phyloP scores from a whole-genome alignment of 805 yeast genomes.

The Hermanozyma aechmeae region DNA sequence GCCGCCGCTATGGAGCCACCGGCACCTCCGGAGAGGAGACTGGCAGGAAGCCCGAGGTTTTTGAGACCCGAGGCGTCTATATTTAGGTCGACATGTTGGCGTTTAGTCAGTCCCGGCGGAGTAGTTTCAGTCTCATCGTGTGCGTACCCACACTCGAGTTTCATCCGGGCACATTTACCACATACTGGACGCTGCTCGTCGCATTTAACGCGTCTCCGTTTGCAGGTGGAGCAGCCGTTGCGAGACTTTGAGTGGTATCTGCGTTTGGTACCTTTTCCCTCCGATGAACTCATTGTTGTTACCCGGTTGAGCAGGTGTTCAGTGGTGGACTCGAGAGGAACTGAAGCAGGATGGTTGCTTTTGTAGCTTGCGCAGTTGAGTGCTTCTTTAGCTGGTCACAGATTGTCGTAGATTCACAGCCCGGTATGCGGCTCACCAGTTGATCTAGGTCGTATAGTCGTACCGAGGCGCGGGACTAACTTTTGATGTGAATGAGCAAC shows the following conservation, averaged over 20 bases:
- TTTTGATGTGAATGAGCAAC: too few relatives aligned
- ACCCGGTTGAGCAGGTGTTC: too few relatives aligned
- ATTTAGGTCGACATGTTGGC: background rate
- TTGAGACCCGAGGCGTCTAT: background rate
- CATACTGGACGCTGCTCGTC: constrained; percentile 81
- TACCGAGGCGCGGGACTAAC: too few relatives aligned
- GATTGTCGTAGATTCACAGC: too few relatives aligned
- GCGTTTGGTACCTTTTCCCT: too few relatives aligned
- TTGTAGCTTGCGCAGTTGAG: too few relatives aligned
- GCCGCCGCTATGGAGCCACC: background rate
- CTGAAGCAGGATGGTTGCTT: too few relatives aligned
- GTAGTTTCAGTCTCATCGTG: constrained; percentile 7
- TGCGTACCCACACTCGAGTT: constrained; percentile 62
- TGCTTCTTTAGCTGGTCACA: too few relatives aligned
- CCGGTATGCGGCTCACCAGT: too few relatives aligned
- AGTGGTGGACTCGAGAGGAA: too few relatives aligned
- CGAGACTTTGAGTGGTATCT: constrained; percentile 86
- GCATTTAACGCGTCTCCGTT: constrained; percentile 83
- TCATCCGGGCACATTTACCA: constrained; percentile 69
- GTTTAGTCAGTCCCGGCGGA: background rate
- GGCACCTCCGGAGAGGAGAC: background rate
- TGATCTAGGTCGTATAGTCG: too few relatives aligned
- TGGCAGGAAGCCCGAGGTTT: background rate
- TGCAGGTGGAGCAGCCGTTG: constrained; percentile 84
- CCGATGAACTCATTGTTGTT: too few relatives aligned